phyloP scores from a whole-genome alignment of 352 stramenopile species.

The Pythium sp. region DNA sequence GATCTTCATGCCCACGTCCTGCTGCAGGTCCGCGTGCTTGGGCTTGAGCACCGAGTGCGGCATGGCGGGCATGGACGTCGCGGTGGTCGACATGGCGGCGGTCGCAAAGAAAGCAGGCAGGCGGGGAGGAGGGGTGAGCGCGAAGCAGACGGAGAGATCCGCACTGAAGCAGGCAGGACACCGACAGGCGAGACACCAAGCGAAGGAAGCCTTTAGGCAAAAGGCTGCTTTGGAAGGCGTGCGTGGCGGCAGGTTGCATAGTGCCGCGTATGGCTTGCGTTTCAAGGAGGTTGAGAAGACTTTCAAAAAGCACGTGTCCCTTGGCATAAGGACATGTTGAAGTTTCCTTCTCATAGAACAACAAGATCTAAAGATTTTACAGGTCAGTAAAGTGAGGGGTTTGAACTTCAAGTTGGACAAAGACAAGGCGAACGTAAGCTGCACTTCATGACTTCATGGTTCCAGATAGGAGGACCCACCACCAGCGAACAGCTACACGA shows the following conservation, averaged over 20 bases:
- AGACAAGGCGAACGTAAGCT: neutral
- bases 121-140: slow-evolving; percentile 2
- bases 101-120: neutral
- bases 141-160: slow-evolving; percentile 13
- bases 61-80: neutral
- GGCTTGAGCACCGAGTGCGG: slow-evolving; percentile 11
- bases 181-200: neutral
- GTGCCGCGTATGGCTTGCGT: slow-evolving; percentile 6
- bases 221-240: neutral
- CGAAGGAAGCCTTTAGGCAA: neutral
- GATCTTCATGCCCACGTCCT: slow-evolving; percentile 62
- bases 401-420: slow-evolving; percentile 11
- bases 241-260: neutral
- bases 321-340: slow-evolving; percentile 1
- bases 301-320: neutral
- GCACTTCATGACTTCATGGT: neutral
- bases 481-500: neutral
- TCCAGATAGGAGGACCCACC: neutral
- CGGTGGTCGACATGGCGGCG: slow-evolving; percentile 11
- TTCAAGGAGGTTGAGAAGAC: neutral
- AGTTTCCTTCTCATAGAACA: neutral
- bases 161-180: slow-evolving; percentile 13
- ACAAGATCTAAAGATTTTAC: neutral
- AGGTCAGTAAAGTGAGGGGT: neutral
- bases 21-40: slow-evolving; percentile 45